These are phyloP conservation scores for Trichodelitschia bisporula DNA, from an alignment of 495 filamentous ascomycete species.

Conservation along the genomic window DNA sequence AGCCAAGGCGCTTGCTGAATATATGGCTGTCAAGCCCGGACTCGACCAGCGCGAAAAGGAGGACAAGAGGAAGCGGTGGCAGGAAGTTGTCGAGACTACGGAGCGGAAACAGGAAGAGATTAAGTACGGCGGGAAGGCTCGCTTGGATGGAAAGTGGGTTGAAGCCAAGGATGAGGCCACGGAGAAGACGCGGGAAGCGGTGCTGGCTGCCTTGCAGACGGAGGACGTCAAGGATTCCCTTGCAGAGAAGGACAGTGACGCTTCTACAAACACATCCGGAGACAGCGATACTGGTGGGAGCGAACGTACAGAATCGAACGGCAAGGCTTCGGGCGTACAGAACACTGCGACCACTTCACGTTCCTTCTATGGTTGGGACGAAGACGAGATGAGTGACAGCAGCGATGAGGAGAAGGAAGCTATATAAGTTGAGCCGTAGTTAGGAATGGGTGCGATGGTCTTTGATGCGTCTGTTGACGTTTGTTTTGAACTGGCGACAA, in stretches of 20 bases:
- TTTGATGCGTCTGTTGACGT: no score
- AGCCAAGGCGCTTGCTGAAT: constrained; percentile 84
- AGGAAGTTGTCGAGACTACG: constrained; percentile 58
- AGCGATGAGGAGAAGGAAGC: neutral
- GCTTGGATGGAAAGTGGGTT: constrained; percentile 69
- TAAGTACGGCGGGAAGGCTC: constrained; percentile 37
- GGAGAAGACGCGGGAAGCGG: constrained; percentile 65
- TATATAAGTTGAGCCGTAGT: no score
- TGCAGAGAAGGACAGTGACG: no score
- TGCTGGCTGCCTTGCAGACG: constrained; percentile 47
- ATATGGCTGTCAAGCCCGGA: constrained; percentile 82
- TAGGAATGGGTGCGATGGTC: no score
- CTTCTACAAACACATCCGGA: no score
- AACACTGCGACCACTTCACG: no score
- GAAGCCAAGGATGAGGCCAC: constrained; percentile 72
- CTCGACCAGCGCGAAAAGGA: constrained; percentile 89
- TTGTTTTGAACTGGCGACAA: no score
- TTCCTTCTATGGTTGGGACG: constrained; percentile 12
- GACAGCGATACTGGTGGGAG: neutral
- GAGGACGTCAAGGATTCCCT: constrained; percentile 23
- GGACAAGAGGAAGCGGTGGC: constrained; percentile 53
- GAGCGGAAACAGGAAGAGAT: constrained; percentile 65
- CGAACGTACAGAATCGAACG: constrained; percentile 2
- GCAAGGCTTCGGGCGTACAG: no score
- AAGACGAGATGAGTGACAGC: constrained; percentile 8